Percentiles rank a stretch among this genome's conserved stretches.
phyloP scores from a whole-genome alignment of 169 alveolate genomes.

The Amoebophrya sp. region DNA sequence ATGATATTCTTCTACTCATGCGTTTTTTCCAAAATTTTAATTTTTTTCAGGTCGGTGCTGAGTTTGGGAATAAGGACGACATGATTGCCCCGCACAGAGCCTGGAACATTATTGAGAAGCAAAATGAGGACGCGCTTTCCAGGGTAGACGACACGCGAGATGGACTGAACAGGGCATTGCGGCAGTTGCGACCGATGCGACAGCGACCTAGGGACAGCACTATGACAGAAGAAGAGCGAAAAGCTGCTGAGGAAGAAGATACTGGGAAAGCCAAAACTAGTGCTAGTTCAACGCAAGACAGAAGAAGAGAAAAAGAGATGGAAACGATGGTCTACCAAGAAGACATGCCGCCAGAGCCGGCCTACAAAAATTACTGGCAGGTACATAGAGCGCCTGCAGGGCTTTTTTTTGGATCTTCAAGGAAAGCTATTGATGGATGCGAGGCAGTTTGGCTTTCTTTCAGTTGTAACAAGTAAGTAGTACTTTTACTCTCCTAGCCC shows the following conservation, averaged over 20 bases:
- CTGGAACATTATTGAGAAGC: not conserved
- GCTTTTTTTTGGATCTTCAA: not conserved
- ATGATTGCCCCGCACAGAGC: not conserved
- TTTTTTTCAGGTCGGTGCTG: not conserved
- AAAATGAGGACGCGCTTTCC: not conserved
- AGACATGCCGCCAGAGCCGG: not conserved
- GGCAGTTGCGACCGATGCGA: slow-evolving; percentile 12
- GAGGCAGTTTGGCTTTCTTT: too few relatives aligned
- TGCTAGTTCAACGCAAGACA: not conserved
- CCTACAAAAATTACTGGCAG: not conserved
- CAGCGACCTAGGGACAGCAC: not conserved
- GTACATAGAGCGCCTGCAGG: not conserved
- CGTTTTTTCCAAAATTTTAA: too few relatives aligned
- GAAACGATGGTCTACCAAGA: not conserved
- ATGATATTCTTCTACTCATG: too few relatives aligned
- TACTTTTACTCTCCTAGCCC: not conserved
- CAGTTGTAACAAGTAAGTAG: not conserved
- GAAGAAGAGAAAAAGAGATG: not conserved
- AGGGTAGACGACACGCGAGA: not conserved
- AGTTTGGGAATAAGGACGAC: not conserved
- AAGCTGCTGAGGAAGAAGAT: not conserved
- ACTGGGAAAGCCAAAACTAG: not conserved
- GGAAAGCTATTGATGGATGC: too few relatives aligned
- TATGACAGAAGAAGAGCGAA: not conserved
- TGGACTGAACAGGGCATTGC: not conserved